Base-by-base conservation (phyloP, 352 stramenopile genomes). In the Globisporangium sylvaticum region DNA sequence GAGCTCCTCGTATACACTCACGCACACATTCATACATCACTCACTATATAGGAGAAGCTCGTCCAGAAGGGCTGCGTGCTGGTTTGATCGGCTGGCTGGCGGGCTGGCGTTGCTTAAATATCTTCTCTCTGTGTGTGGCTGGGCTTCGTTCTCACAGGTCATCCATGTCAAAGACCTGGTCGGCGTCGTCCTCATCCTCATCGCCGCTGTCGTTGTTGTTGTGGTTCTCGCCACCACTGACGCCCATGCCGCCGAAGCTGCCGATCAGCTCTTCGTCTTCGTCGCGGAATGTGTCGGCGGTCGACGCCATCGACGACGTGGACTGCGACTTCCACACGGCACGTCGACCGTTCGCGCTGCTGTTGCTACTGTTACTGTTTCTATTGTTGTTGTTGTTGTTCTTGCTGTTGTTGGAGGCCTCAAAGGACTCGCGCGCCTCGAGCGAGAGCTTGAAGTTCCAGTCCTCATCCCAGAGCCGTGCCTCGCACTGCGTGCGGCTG, bases 371-470 rank as follows among this genome's bases (percentile, higher is more conserved):
- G 15, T 8, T 34, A 27, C 61, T 32, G 57, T 73, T 12, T 63
- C 42, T 24, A 20, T 27, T 22, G 58, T 61, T 64, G 66, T 39
- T 32, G 24, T 32, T 64, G 5, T 71, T 72, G 5, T 10, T 15
- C 24, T 67, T 66, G 15, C 65, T 69, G 15, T 50, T 65, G 18
- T 44, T 66, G 25, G 52, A 54, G 3, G 70, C 70, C 58, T 90
- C 77, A 27, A 90, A 87, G 9, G 79, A 86, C 70, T 91, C 80
- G 22, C 83, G 81, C 15, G 76, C 73, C 57, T 91, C 83, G 9
- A 89, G 76, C 29, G 80, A 89, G 50, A 90, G 78, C 60, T 90
- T 90, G 67, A 80, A 89, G 77, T 91, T 79, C 83, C 81, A 90
- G 64, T 83, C 77, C 50, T 91, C 73, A 53, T 91, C 81, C 77